These are phyloP conservation scores for Centaurea solstitialis DNA, from an alignment of 129 eudicot genomes.

Conservation along the genomic window DNA sequence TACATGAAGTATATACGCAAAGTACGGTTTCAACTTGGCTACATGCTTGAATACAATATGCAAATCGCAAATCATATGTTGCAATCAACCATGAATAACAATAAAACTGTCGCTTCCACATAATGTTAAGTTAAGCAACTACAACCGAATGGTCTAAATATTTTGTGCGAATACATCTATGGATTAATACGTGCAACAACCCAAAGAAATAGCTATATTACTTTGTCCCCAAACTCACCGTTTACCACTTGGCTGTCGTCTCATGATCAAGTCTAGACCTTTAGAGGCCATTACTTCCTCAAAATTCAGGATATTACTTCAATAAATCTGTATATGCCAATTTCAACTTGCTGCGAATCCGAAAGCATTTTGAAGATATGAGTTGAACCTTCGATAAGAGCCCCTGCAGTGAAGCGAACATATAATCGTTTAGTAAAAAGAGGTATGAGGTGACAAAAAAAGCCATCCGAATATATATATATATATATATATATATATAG, in stretches of 20 bases:
- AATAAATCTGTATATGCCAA: slow-evolving; percentile 32
- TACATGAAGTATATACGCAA: background rate
- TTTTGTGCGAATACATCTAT: background rate
- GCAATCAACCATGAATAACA: slow-evolving; percentile 10
- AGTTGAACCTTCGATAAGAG: too few relatives aligned
- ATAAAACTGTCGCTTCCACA: background rate
- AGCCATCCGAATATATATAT: too few relatives aligned
- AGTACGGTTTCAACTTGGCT: background rate
- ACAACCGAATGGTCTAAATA: background rate
- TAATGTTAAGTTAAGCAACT: background rate
- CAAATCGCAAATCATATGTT: background rate
- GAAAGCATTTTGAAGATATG: too few relatives aligned
- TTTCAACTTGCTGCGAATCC: too few relatives aligned
- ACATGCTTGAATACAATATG: background rate
- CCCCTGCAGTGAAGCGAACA: too few relatives aligned
- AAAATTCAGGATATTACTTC: slow-evolving; percentile 41
- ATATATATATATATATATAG: too few relatives aligned
- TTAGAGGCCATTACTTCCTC: slow-evolving; percentile 79
- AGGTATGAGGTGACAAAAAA: too few relatives aligned
- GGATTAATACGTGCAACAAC: background rate
- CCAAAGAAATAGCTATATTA: too few relatives aligned
- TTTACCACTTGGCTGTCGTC: slow-evolving; percentile 70
- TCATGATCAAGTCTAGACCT: slow-evolving; percentile 92
- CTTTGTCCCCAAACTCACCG: slow-evolving; percentile 49
- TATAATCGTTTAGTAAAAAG: too few relatives aligned